phyloP scores from a whole-genome alignment of 371 early-diverging fungal species.

The Mucor irregularis region DNA sequence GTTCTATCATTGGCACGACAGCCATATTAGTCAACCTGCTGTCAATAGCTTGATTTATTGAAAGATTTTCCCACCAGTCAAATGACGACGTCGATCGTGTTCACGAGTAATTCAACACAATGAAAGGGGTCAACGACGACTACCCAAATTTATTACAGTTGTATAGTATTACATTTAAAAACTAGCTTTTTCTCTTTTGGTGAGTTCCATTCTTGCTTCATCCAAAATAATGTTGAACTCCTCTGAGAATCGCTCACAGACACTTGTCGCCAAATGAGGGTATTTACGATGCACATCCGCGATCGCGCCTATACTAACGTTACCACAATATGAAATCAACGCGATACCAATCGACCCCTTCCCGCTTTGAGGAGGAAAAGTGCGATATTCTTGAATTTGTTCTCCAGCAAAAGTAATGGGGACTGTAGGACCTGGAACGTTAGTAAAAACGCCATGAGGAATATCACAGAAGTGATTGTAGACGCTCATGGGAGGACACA shows the following conservation, averaged over 20 bases:
- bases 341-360: slow-evolving; percentile 41
- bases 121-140: too few species aligned
- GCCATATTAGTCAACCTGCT: too few species aligned
- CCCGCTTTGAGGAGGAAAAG: slow-evolving; percentile 35
- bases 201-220: slow-evolving; percentile 29
- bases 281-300: slow-evolving; percentile 27
- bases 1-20: too few species aligned
- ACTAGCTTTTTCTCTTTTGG: not conserved
- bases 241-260: slow-evolving; percentile 26
- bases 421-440: slow-evolving; percentile 32
- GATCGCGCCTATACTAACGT: slow-evolving; percentile 31
- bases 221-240: slow-evolving; percentile 32
- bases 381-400: slow-evolving; percentile 23
- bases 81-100: too few species aligned
- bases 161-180: not conserved
- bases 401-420: slow-evolving; percentile 38
- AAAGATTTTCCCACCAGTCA: too few species aligned
- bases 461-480: slow-evolving; percentile 18
- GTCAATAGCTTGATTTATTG: too few species aligned
- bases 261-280: slow-evolving; percentile 22
- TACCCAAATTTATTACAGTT: too few species aligned
- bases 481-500: slow-evolving; percentile 5
- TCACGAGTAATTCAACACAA: too few species aligned
- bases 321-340: slow-evolving; percentile 33
- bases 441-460: slow-evolving; percentile 41